Evolutionary conservation across 306 rosid genomes (phyloP).

Genomic region (Biancaea sappan): DNA sequence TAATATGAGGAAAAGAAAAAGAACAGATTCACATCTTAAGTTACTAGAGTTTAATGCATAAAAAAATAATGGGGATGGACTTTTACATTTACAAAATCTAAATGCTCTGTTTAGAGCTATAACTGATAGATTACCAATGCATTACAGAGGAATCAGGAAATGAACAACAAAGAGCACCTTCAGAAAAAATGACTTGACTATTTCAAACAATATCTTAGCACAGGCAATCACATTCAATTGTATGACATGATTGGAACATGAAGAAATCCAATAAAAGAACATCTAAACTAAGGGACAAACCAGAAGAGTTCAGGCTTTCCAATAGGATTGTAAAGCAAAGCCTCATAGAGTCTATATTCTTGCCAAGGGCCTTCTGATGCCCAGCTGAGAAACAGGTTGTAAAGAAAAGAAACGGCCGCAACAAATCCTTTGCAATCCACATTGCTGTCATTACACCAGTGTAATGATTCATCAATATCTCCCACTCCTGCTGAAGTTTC

Average conservation of each 20-base stretch:
- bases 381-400: conserved; percentile 48
- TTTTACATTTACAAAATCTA: not conserved
- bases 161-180: conserved; percentile 9
- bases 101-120: not conserved
- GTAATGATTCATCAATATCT: conserved; percentile 47
- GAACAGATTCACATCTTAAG: not conserved
- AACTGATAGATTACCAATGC: not conserved
- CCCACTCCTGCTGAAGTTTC: conserved; percentile 85
- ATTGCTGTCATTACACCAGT: conserved; percentile 47
- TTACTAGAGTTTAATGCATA: not conserved
- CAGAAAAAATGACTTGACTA: not conserved
- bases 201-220: conserved; percentile 16
- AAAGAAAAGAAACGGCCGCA: conserved; percentile 92
- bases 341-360: conserved; percentile 53
- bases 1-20: not conserved
- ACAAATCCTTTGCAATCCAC: conserved; percentile 59
- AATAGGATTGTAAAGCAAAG: conserved; percentile 68
- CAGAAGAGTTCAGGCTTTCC: conserved; percentile 77
- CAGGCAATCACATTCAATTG: conserved; percentile 25
- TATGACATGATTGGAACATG: conserved; percentile 19
- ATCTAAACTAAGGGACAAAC: conserved; percentile 47
- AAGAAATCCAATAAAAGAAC: conserved; percentile 31
- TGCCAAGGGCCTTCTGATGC: conserved; percentile 44
- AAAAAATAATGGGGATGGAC: not conserved
- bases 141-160: not conserved